Base-by-base conservation (phyloP, 371 early-diverging fungal species). In the Lichtheimia ramosa region DNA sequence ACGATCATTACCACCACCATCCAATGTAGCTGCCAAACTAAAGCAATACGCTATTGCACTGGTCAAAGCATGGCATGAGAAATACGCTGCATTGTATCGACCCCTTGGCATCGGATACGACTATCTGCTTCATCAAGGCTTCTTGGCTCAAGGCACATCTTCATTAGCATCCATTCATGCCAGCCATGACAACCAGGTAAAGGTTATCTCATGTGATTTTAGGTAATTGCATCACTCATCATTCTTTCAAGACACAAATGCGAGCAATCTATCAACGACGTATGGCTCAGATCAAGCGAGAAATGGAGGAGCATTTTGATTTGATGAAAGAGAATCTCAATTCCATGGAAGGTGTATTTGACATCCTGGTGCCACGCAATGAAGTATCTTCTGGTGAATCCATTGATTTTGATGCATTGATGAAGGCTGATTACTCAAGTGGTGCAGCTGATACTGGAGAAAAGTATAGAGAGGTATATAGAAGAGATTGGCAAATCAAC, bases 1-100 rank as follows among this genome's bases (percentile, higher is more conserved):
- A 34, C 59, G 72, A 16, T 59, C 65, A 0, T 64, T 88, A 20
- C 89, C 91, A 24, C 86, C 84, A 3, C 91, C 91, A 0, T 56
- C 40, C 0, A 48, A 67, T 20, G 72, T 84, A 4, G 87, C 89
- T 0, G 55, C 52, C 10, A 81, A 82, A 63, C 64, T 89, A 7
- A 82, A 69, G 52, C 59, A 68, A 10, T 74, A 79, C 46, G 83
- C 83, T 4, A 70, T 83, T 5, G 83, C 83, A 10, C 58, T 77
- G 5, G 68, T 85, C 27, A 84, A 81, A 28, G 58, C 71, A 13
- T 90, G 91, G 91, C 68, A 74, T 18, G 59, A 65, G 28, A 81
- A 79, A 27, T 89, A 77, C 61, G 86, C 86, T 2, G 64, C 73
- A 2, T 75, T 63, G 27, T 88, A 87, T 49, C 63, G 70, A 12